Evolutionary conservation across 257 asterid species (phyloP), one percentile per base, ranked within the genome.

Genomic region (Parsonsia alboflavescens): DNA sequence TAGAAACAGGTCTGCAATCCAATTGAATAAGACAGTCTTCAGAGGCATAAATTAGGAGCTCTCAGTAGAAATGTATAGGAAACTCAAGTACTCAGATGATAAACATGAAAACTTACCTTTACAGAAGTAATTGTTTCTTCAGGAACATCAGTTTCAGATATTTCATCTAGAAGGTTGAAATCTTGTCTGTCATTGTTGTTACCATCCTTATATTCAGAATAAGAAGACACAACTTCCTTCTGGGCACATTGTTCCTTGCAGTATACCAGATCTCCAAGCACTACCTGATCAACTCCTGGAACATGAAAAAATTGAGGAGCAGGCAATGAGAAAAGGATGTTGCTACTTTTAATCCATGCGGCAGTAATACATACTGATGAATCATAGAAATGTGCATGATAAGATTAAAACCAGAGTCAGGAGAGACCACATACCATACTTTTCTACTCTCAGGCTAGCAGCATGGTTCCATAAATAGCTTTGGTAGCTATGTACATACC

Each of bases 381-480:
- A 13, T 26, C 24, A 11, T 33, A 30, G 75, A 54, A 7, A 19
- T 26, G 41, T 26, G 17, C 21, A 67, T 11, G 26, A 56, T 28
- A 54, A 52, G 39, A 39, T 50, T 7, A 21, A 28, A n/a, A 19
- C 0, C 10, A 58, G n/a, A 54, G 68, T 21, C 53, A 45, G 50
- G 56, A 66, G 44, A 67, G 70, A 54, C 50, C 48, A 41, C 86
- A 72, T 82, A 91, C 98, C 98, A 79, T 90, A 86, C 53, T 87
- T 90, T 83, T 90, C 89, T 76, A 94, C 88, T 80, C 98, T 86
- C 87, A 79, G 75, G 80, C 97, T 94, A 13, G 96, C 93, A 22
- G 97, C 95, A 84, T 94, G 93, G 88, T 94, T 94, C 98, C 98
- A 94, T 66, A 94, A 80, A 83, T 87, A 94, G 86, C 98, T 94